A percentile compares a stretch with the other conserved stretches of the same genome.
Conservation (phyloP, 306 rosid species). For the Pueraria montana region DNA sequence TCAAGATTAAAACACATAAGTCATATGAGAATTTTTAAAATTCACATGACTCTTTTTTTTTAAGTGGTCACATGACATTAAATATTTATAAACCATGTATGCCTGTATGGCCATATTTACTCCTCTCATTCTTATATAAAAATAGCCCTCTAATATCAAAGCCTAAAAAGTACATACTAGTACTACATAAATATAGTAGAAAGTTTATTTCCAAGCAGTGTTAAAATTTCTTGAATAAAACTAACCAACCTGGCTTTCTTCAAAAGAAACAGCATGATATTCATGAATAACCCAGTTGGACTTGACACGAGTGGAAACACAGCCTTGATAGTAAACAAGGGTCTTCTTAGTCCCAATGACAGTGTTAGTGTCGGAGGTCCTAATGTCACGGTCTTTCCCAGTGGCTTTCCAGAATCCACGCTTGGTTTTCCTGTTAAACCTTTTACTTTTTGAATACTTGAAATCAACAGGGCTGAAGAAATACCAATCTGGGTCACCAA, state of each 20-base stretch:
- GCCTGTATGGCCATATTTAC: not conserved
- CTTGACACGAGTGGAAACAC: constrained; percentile 28
- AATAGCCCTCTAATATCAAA: not conserved
- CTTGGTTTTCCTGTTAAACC: constrained; percentile 54
- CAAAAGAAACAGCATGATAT: constrained; percentile 50
- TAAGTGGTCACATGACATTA: too few relatives aligned
- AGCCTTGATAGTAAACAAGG: constrained; percentile 61
- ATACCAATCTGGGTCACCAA: constrained; percentile 65
- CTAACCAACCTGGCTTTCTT: constrained; percentile 52
- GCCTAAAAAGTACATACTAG: not conserved
- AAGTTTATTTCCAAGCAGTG: not conserved
- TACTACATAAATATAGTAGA: not conserved
- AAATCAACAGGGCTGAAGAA: constrained; percentile 57
- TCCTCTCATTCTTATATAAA: not conserved
- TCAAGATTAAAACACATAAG: too few relatives aligned
- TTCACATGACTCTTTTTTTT: too few relatives aligned
- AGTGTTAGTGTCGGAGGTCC: constrained; percentile 16
- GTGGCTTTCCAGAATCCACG: constrained; percentile 80
- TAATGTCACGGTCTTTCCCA: constrained; percentile 53
- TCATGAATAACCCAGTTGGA: constrained; percentile 81
- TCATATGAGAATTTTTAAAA: too few relatives aligned
- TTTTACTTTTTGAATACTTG: constrained; percentile 49
- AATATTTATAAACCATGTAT: too few relatives aligned
- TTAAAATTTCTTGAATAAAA: not conserved
- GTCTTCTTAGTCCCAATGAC: constrained; percentile 72